Evolutionary conservation across 495 filamentous ascomycete genomes (phyloP), one percentile per base, ranked within the genome.

Genomic region (Xanthoparmelia taractica): DNA sequence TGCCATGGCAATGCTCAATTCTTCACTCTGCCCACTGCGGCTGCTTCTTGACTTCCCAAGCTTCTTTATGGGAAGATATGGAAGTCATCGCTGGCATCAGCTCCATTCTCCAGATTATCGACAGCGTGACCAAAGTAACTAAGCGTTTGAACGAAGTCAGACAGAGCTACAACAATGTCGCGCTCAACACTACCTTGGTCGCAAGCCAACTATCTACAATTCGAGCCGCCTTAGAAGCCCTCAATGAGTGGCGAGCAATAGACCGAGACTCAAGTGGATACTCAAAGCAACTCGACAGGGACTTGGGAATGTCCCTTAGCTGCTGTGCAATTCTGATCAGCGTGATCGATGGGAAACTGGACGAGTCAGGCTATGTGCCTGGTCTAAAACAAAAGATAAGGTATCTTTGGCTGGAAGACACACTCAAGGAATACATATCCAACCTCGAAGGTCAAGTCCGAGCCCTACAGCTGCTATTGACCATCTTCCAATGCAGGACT

Each of bases 291-390:
- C 63, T 67, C 52, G 66, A 67, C 58, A 59, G 57, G 18, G 59
- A 65, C 33, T 40, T 67, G 34, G 66, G 55, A 27, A 56, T 65
- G 17, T 65, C 66, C 34, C 59, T 67, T 15, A 67, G 59, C 59
- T 65, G 66, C 15, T 67, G 66, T 34, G 66, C 66, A 31, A 63
- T 67, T 59, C 58, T 67, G 15, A 67, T 67, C 52, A 65, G 63
- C 12, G 66, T 67, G 34, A 67, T 67, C 25, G 63, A 67, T 45
- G 36, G 54, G 25, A 67, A 67, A 27, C 29, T 67, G 58, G 59
- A 58, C 23, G 66, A 67, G n/a, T 65, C 66, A 7, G 66, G 66
- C 41, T 65, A 61, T 43, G 54, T 29, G 23, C 59, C 66, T 38
- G 63, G 66, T 2, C 37, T 67, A 33, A 63, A 57, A 63, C 50